Conservation (phyloP, 495 filamentous ascomycete genomes). For the Tuber calosporum region DNA sequence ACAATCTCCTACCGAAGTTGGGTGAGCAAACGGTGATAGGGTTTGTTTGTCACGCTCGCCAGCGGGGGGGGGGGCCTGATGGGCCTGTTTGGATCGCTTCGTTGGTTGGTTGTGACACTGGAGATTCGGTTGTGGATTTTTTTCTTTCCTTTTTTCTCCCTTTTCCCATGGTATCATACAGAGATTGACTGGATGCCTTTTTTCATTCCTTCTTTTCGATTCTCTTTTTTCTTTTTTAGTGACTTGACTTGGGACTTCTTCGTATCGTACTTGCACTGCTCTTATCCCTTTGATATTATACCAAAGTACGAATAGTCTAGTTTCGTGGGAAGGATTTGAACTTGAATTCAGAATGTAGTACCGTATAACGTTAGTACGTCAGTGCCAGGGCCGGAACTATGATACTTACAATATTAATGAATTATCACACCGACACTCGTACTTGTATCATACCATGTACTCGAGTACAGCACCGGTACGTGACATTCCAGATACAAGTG, state of each 20-base stretch:
- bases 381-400: neutral
- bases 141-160: neutral
- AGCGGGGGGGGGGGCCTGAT: neutral
- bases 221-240: neutral
- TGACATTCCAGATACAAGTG: neutral
- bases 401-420: neutral
- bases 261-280: no score
- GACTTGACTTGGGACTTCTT: neutral
- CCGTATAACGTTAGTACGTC: neutral
- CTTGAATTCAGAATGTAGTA: conserved; percentile 7
- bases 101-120: neutral
- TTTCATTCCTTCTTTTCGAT: neutral
- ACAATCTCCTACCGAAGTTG: neutral
- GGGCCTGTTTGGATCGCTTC: neutral
- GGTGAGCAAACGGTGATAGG: neutral
- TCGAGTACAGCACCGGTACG: no score
- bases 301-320: neutral
- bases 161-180: neutral
- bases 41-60: neutral
- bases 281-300: neutral
- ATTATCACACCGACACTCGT: no score
- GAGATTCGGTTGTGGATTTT: conserved; percentile 7
- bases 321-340: neutral
- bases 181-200: neutral
- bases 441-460: neutral